Percentiles rank a stretch among this genome's conserved stretches.
phyloP scores from a whole-genome alignment of 2,329 filamentous ascomycete genomes.

The Botrytis fabae region DNA sequence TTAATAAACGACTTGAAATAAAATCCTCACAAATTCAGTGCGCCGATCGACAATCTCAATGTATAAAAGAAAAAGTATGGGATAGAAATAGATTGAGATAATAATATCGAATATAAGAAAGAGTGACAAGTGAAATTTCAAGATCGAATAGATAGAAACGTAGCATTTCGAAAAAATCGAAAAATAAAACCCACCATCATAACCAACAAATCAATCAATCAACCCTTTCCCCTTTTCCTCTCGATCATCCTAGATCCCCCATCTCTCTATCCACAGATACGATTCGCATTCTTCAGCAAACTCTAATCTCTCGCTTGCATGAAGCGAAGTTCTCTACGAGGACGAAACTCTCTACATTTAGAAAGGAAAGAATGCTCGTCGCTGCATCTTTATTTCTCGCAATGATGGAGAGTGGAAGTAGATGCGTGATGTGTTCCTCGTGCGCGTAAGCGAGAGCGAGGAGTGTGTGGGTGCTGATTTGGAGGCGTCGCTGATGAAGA shows the following conservation, averaged over 20 bases:
- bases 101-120: too few species aligned
- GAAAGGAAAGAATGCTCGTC: background rate
- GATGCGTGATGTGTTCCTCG: background rate
- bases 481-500: background rate
- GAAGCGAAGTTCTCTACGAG: background rate
- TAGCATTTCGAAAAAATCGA: background rate
- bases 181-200: background rate
- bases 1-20: too few species aligned
- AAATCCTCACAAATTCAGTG: rapidly evolving
- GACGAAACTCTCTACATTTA: background rate
- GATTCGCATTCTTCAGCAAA: background rate
- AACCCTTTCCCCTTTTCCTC: too few species aligned
- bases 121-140: too few species aligned
- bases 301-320: background rate
- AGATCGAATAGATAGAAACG: too few species aligned
- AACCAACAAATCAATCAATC: background rate
- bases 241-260: too few species aligned
- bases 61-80: too few species aligned
- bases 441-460: background rate
- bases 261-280: background rate
- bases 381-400: conserved; percentile 2
- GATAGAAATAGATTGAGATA: too few species aligned
- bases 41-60: too few species aligned
- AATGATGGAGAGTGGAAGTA: background rate
- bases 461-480: background rate